Evolutionary conservation across 163 green algal genomes (phyloP).

Genomic region (Scenedesmus sp.): DNA sequence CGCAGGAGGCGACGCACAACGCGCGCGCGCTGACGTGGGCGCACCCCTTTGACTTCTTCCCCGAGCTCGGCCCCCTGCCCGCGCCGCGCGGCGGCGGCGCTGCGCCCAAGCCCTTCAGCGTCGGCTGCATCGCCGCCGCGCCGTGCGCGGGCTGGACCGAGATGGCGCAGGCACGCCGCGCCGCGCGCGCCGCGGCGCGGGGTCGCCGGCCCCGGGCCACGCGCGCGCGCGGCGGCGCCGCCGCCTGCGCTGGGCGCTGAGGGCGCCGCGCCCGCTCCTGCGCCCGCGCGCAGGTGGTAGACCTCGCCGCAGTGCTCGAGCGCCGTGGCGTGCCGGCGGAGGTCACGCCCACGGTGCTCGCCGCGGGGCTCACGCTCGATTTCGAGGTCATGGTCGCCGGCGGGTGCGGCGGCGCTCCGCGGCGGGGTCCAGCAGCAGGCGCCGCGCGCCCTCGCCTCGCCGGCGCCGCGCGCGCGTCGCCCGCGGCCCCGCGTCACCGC

Average conservation of each 20-base stretch:
- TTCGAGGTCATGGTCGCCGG: conserved; percentile 16
- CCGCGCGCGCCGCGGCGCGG: no score
- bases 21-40: conserved; percentile 31
- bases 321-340: not conserved
- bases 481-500: no score
- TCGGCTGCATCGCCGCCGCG: conserved; percentile 26
- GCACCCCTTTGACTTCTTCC: conserved; percentile 32
- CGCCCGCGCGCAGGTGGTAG: conserved; percentile 1
- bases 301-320: conserved; percentile 14
- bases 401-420: not conserved
- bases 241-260: not conserved
- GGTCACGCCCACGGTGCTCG: not conserved
- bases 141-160: conserved; percentile 24
- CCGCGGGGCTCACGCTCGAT: conserved; percentile 18
- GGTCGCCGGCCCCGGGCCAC: no score
- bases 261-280: not conserved
- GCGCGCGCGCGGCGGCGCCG: not conserved
- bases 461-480: no score
- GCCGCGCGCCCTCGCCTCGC: no score
- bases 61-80: conserved; percentile 13
- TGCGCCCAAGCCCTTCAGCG: conserved; percentile 37
- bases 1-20: conserved; percentile 33
- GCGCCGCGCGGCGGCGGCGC: no score
- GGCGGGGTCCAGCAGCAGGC: no score
- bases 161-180: conserved; percentile 26